Evolutionary conservation across 2,329 filamentous ascomycete species (phyloP).

Genomic region (Sclerotinia spermophila): DNA sequence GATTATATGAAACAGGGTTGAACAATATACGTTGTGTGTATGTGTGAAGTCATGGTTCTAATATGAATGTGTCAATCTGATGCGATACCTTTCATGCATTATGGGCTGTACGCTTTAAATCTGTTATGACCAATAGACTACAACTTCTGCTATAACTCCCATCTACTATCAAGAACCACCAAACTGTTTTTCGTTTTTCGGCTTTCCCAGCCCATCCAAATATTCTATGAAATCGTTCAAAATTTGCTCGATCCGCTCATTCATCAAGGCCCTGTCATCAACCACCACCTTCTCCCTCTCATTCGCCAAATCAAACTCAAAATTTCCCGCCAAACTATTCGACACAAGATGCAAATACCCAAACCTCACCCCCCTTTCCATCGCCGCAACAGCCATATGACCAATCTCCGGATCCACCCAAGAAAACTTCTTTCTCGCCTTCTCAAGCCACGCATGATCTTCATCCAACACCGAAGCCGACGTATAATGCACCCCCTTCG

Average conservation of each 20-base stretch:
- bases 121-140: neutral
- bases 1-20: neutral
- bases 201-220: neutral
- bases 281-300: neutral
- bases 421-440: neutral
- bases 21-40: neutral
- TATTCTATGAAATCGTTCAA: neutral
- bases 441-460: neutral
- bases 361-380: neutral
- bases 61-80: rapidly evolving
- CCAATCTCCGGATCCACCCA: conserved; percentile 7
- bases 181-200: rapidly evolving
- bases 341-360: conserved; percentile 2
- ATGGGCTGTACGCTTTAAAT: neutral
- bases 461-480: conserved; percentile 3
- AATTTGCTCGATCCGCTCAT: neutral
- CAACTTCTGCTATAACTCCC: neutral
- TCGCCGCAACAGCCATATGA: conserved; percentile 4
- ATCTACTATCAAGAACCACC: neutral
- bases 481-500: neutral
- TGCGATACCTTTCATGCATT: neutral
- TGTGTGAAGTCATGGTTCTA: neutral
- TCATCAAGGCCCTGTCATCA: neutral
- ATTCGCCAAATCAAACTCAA: conserved; percentile 6
- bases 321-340: neutral